phyloP scores from a whole-genome alignment of 139 green algal genomes.

The Ostreobium quekettii region DNA sequence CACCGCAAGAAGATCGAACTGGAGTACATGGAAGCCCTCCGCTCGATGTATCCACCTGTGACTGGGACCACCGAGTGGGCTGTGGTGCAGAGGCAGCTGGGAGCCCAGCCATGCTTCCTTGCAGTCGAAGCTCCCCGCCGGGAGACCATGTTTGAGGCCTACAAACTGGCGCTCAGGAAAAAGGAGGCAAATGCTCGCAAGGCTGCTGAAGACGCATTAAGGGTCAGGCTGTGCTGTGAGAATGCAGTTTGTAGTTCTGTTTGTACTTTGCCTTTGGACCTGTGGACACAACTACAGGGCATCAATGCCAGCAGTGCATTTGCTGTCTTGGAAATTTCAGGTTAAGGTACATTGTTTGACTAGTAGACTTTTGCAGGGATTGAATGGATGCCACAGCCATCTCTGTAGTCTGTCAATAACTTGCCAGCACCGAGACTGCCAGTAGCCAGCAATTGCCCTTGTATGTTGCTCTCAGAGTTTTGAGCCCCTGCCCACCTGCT shows the following conservation, averaged over 20 bases:
- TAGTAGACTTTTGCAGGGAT: neutral
- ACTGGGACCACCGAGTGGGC: too few relatives aligned
- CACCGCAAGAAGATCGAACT: too few relatives aligned
- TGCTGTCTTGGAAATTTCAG: neutral
- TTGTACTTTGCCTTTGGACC: too few relatives aligned
- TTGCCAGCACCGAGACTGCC: neutral
- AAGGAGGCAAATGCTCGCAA: neutral
- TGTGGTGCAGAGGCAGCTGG: too few relatives aligned
- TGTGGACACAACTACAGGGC: neutral
- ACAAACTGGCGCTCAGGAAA: neutral
- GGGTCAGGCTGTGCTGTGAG: too few relatives aligned
- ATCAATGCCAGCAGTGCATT: neutral
- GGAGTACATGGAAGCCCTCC: too few relatives aligned
- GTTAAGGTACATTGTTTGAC: neutral
- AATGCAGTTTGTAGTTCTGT: too few relatives aligned
- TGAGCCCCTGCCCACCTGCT: too few relatives aligned
- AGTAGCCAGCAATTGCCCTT: neutral
- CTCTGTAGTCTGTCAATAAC: neutral
- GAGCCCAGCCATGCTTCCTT: too few relatives aligned
- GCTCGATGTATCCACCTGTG: too few relatives aligned
- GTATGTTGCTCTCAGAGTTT: slow-evolving; percentile 10
- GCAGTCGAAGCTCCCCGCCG: neutral
- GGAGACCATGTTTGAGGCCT: neutral
- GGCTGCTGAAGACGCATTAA: neutral
- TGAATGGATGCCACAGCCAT: slow-evolving; percentile 11